phyloP scores from a whole-genome alignment of 1,284 basidiomycete species.

The Inonotus obliquus region DNA sequence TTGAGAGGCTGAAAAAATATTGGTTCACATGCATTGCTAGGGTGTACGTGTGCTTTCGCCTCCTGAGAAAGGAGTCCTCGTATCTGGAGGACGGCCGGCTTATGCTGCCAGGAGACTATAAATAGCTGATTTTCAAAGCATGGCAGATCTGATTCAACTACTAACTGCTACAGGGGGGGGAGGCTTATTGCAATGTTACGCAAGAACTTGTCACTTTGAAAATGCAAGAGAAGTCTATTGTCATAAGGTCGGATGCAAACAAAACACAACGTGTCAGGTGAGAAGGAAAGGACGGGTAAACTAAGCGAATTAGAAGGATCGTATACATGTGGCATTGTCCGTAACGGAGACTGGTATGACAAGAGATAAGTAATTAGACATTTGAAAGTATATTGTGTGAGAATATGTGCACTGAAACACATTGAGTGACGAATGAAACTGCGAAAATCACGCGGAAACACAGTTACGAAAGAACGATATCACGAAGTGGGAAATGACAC shows the following conservation, averaged over 20 bases:
- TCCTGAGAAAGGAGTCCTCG: not conserved
- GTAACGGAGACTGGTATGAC: not conserved
- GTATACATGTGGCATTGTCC: not conserved
- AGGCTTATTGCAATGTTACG: not conserved
- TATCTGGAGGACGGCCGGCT: not conserved
- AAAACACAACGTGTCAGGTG: not conserved
- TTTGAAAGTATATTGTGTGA: not conserved
- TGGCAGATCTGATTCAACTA: not conserved
- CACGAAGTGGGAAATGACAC: not conserved
- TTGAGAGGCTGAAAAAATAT: not conserved
- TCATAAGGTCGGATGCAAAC: not conserved
- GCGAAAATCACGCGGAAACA: not conserved
- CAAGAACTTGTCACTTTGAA: not conserved
- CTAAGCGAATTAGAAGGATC: not conserved
- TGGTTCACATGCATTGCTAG: no score
- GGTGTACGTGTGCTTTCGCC: not conserved
- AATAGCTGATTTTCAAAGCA: not conserved
- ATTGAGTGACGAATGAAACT: not conserved
- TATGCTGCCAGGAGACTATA: not conserved
- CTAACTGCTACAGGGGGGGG: not conserved
- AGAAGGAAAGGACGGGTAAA: not conserved
- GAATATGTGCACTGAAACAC: not conserved
- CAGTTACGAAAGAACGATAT: not conserved
- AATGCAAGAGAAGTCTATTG: slow-evolving; percentile 3
- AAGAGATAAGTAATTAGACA: not conserved